Base-by-base conservation (phyloP, 2,329 filamentous ascomycete genomes). In the Xylariaceae sp. region DNA sequence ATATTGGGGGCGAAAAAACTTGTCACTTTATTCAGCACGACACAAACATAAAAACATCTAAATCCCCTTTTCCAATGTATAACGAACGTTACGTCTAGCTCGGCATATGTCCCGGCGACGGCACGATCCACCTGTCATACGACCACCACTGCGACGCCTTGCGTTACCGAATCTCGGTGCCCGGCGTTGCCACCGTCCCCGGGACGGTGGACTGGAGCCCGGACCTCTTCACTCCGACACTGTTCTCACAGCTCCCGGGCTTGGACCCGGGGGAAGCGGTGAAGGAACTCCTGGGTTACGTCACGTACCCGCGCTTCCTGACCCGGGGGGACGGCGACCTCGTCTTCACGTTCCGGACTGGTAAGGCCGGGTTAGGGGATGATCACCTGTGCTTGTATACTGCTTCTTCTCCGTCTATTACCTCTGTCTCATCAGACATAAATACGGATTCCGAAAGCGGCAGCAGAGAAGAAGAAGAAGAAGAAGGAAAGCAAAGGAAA, bases 41-140 rank as follows among this genome's bases (percentile, higher is more conserved):
- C n/a, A n/a, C n/a, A n/a, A n/a, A n/a, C n/a, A n/a, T n/a, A n/a
- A n/a, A n/a, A n/a, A n/a, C n/a, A n/a, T n/a, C n/a, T 24, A 24
- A 24, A 24, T 24, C 21, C 21, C 21, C 6, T 11, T 24, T 11
- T 24, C 21, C 21, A 24, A 24, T 13, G 15, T n/a, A 40, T 7
- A 12, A 19, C 21, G 15, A 8, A 30, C 34, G 41, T 46, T 31
- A 43, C 32, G 15, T 38, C 18, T 48, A 60, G 56, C 47, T 74
- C 46, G 71, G 70, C 3, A 67, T 73, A 30, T 71, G 64, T 31
- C 55, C 59, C 4, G 68, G 65, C 2, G 70, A 74, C 43, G 70
- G 70, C 31, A 72, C 66, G n/a, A 71, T 74, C 16, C 71, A 74
- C 43, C 52, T 74, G 3, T 69, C 67, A 6, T 74, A 71, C 46